Evolutionary conservation across 192 early-diverging fungal species (phyloP).

Genomic region (Jimgerdemannia flammicorona): DNA sequence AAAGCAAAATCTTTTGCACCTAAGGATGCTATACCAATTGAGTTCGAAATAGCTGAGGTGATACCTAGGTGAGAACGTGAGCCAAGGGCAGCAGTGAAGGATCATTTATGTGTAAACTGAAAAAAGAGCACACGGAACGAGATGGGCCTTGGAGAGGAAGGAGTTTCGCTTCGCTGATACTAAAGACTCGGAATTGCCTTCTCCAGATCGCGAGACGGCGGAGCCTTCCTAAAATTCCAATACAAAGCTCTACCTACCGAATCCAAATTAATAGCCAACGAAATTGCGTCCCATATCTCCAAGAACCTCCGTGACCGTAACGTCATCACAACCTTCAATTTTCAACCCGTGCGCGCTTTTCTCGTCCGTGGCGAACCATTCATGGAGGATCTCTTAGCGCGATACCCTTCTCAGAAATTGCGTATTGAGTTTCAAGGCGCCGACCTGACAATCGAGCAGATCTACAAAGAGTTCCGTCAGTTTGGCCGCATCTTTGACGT

Average conservation of each 20-base stretch:
- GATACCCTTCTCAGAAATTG: slow-evolving; percentile 47
- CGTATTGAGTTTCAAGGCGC: slow-evolving; percentile 76
- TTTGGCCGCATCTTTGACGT: slow-evolving; percentile 87
- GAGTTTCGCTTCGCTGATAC: background rate
- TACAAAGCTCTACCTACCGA: slow-evolving; percentile 30
- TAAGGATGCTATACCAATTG: slow-evolving; percentile 40
- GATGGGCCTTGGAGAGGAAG: no score
- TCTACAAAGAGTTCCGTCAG: slow-evolving; percentile 70
- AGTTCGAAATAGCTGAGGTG: slow-evolving; percentile 42
- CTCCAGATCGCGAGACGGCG: slow-evolving; percentile 41
- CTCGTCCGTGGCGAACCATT: slow-evolving; percentile 70
- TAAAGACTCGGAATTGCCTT: background rate
- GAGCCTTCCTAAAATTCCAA: slow-evolving; percentile 50
- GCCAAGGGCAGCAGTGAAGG: no score
- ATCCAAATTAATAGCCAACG: slow-evolving; percentile 30
- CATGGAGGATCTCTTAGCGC: slow-evolving; percentile 62
- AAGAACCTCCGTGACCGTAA: slow-evolving; percentile 50
- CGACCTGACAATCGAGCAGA: slow-evolving; percentile 58
- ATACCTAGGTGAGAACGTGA: slow-evolving; percentile 38
- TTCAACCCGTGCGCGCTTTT: slow-evolving; percentile 58
- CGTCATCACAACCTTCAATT: slow-evolving; percentile 63
- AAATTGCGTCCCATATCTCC: slow-evolving; percentile 39
- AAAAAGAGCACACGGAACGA: no score
- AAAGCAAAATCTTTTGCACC: slow-evolving; percentile 22
- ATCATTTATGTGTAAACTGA: no score